These are phyloP conservation scores for Asterophora lycoperdoides DNA, from an alignment of 768 basidiomycete genomes.

Conservation along the genomic window DNA sequence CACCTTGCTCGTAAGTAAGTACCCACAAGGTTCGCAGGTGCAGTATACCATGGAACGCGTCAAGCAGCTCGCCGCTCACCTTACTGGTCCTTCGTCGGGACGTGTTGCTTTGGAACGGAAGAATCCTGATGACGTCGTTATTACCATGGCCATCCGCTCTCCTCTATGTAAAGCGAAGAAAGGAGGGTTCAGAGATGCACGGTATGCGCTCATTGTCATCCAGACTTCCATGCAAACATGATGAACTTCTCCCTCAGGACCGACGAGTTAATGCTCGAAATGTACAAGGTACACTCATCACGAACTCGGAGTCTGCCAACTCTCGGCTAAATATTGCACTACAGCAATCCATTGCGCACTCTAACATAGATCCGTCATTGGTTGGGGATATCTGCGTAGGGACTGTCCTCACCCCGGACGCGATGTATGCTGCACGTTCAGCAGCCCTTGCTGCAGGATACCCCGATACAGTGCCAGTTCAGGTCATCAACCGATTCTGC, in stretches of 20 bases:
- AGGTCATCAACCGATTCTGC: slow-evolving; percentile 77
- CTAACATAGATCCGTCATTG: slow-evolving; percentile 56
- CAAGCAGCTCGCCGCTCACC: slow-evolving; percentile 60
- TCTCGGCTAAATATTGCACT: not conserved
- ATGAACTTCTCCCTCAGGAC: slow-evolving; percentile 37
- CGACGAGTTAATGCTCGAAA: slow-evolving; percentile 78
- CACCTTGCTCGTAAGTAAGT: not conserved
- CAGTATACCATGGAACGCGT: slow-evolving; percentile 52
- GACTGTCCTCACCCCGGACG: slow-evolving; percentile 62
- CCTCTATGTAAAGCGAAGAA: slow-evolving; percentile 75
- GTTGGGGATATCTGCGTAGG: slow-evolving; percentile 81
- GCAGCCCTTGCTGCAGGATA: slow-evolving; percentile 79
- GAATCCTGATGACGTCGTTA: slow-evolving; percentile 72
- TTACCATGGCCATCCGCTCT: slow-evolving; percentile 76
- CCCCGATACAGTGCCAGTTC: slow-evolving; percentile 71
- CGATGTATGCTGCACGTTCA: slow-evolving; percentile 66
- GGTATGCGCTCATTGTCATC: slow-evolving; percentile 30
- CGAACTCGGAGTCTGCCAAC: not conserved
- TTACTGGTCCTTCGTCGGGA: slow-evolving; percentile 41
- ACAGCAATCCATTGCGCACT: slow-evolving; percentile 57
- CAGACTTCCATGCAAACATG: not conserved
- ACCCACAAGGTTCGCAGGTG: not conserved
- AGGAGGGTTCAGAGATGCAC: slow-evolving; percentile 70
- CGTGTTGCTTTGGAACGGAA: slow-evolving; percentile 51
- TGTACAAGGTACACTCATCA: slow-evolving; percentile 60